Base-by-base conservation (phyloP, 1,284 basidiomycete genomes). In the Golubevia pallescens region DNA sequence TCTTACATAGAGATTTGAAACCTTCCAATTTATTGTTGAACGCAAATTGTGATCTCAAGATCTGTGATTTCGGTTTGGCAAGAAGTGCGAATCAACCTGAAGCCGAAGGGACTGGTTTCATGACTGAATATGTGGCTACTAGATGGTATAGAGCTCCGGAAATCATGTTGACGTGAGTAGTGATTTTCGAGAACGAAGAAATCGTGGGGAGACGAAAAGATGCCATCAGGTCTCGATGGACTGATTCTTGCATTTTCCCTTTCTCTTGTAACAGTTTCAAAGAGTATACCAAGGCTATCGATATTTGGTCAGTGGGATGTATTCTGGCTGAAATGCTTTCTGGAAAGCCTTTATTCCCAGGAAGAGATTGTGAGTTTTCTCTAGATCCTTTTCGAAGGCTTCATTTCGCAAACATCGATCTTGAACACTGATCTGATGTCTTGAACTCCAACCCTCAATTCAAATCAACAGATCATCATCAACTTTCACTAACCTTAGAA, bases 261-360 rank as follows among this genome's bases (percentile, higher is more conserved):
- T 55, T 23, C 19, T n/a, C 23, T 24, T 38, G 19, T 10, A 16
- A 16, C 61, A 71, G 70, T 1, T 86, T 86, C 71, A 82, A 82
- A 67, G 78, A 85, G 66, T 86, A 86, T 61, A 85, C 83, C 60
- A 86, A 84, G 61, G 81, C 83, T 1, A 85, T 86, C 57, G 84
- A 86, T 53, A 66, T 94, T 75, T 97, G 94, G 94, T 92, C 91
- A 68, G 93, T 96, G 1, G 94, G 94, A 1, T 96, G 94, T 85
- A 93, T 97, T 5, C 88, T 96, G 14, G 94, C 94, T 0, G 94
- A 97, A 86, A 96, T 97, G 94, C 74, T 97, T 19, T 92, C 90
- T 68, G 93, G 94, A 54, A 92, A 92, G 79, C 93, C 95, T 0
- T 87, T 97, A 60, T 97, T 97, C 87, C 94, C 94, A 1, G 94